Evolutionary conservation across 1,284 basidiomycete species (phyloP).

Genomic region (Ceraceosorus bombacis): DNA sequence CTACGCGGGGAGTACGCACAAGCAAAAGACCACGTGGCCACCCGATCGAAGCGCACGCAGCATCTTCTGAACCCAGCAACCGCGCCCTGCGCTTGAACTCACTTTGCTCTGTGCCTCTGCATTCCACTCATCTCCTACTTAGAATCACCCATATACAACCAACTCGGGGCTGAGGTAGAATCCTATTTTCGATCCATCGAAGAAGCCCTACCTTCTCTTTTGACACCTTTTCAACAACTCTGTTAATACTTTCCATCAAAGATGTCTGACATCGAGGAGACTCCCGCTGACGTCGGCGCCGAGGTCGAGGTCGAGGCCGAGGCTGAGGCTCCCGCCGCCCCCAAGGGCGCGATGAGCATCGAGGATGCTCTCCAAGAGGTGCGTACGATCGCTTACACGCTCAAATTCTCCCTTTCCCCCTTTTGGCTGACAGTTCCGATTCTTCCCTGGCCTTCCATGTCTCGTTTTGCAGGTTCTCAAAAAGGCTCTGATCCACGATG

Average conservation of each 20-base stretch:
- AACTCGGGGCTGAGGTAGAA: conserved; percentile 8
- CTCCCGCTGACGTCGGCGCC: conserved; percentile 29
- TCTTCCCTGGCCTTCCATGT: background rate
- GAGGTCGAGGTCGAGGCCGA: conserved; percentile 62
- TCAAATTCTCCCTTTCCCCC: background rate
- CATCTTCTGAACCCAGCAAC: too few relatives aligned
- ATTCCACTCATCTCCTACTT: background rate
- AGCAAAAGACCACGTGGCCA: too few relatives aligned
- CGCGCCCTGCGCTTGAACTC: too few relatives aligned
- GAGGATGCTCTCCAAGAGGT: conserved; percentile 93
- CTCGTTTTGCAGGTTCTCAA: conserved; percentile 64
- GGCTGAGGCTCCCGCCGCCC: conserved; percentile 54
- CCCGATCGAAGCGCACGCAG: too few relatives aligned
- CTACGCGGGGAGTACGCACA: too few relatives aligned
- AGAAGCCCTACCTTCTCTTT: conserved; percentile 31
- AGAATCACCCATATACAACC: background rate
- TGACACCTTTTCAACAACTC: conserved; percentile 10
- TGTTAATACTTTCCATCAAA: conserved; percentile 12
- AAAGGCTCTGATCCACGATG: conserved; percentile 94
- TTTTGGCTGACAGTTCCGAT: background rate
- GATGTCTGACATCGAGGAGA: conserved; percentile 49
- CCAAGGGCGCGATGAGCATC: conserved; percentile 82
- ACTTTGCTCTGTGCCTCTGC: too few relatives aligned
- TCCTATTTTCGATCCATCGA: conserved; percentile 37
- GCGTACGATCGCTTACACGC: conserved; percentile 13